Evolutionary conservation across 75 land plant species (phyloP).

Genomic region (Isoetes taiwanensis): DNA sequence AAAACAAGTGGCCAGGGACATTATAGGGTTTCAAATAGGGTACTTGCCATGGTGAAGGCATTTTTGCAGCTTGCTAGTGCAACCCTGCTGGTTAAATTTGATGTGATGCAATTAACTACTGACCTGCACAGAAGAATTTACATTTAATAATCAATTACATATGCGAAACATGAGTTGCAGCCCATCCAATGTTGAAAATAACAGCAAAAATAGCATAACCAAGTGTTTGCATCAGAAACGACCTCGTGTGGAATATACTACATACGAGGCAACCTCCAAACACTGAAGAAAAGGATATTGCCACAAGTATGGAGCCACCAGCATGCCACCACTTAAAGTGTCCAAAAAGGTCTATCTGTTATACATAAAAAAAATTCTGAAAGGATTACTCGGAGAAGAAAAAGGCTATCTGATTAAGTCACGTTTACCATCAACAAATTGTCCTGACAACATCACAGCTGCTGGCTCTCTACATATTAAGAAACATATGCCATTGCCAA

Average conservation of each 20-base stretch:
- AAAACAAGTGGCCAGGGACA: too few relatives aligned
- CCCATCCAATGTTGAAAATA: constrained; percentile 94
- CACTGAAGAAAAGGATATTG: constrained; percentile 92
- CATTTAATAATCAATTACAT: constrained; percentile 37
- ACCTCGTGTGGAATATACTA: constrained; percentile 36
- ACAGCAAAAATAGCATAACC: constrained; percentile 86
- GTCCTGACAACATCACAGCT: constrained; percentile 81
- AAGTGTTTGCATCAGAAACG: constrained; percentile 39
- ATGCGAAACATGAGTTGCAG: constrained; percentile 95
- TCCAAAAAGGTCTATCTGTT: constrained; percentile 73
- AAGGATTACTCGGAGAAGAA: too few relatives aligned
- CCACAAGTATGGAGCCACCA: constrained; percentile 82
- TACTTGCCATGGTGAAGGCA: constrained; percentile 86
- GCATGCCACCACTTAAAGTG: constrained; percentile 91
- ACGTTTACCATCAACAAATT: constrained; percentile 76
- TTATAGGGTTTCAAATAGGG: too few relatives aligned
- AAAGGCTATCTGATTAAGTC: too few relatives aligned
- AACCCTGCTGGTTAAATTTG: constrained; percentile 83
- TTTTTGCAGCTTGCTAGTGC: constrained; percentile 81
- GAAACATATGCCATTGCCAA: too few relatives aligned
- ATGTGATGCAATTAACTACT: constrained; percentile 84
- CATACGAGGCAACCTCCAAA: constrained; percentile 89
- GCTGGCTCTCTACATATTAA: constrained; percentile 69
- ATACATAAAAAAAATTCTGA: constrained; percentile 1
- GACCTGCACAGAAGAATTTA: constrained; percentile 41